These are phyloP conservation scores for Phytophthora sp. DNA, from an alignment of 352 stramenopile genomes.

Conservation along the genomic window DNA sequence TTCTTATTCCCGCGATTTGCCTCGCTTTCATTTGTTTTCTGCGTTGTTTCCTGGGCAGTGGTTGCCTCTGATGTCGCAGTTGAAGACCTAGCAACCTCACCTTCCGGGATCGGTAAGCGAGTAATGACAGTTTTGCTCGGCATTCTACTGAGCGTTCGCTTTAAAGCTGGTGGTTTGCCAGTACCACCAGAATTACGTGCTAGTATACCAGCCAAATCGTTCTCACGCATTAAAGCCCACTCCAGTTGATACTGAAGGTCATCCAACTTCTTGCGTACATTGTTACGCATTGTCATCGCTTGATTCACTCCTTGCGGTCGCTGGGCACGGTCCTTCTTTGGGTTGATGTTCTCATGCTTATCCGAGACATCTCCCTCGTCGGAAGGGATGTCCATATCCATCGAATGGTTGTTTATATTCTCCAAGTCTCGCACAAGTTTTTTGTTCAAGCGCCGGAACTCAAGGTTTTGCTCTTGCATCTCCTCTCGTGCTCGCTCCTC, in stretches of 20 bases:
- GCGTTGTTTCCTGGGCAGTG: background rate
- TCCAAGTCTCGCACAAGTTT: conserved; percentile 68
- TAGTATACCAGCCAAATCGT: conserved; percentile 55
- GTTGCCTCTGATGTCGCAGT: background rate
- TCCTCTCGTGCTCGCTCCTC: conserved; percentile 75
- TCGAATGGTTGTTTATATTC: conserved; percentile 38
- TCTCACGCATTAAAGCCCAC: conserved; percentile 71
- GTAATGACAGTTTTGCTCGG: conserved; percentile 72
- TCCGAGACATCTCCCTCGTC: conserved; percentile 16
- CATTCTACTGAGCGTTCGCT: conserved; percentile 66
- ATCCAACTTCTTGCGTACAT: conserved; percentile 57
- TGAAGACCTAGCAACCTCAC: conserved; percentile 3
- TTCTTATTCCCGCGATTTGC: background rate
- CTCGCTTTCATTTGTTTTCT: conserved; percentile 3
- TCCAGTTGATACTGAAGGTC: conserved; percentile 53
- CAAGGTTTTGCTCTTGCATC: conserved; percentile 76
- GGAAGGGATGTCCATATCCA: conserved; percentile 15
- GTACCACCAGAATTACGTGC: conserved; percentile 11
- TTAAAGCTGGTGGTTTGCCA: conserved; percentile 31
- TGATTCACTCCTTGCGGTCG: conserved; percentile 9
- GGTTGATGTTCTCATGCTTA: conserved; percentile 1
- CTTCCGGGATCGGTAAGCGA: conserved; percentile 26
- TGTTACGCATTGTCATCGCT: conserved; percentile 39
- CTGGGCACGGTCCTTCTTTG: conserved; percentile 17
- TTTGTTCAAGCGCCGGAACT: conserved; percentile 79